Evolutionary conservation across 1,284 basidiomycete species (phyloP), one percentile per base, ranked within the genome.

Genomic region (Cryptococcus sp.): DNA sequence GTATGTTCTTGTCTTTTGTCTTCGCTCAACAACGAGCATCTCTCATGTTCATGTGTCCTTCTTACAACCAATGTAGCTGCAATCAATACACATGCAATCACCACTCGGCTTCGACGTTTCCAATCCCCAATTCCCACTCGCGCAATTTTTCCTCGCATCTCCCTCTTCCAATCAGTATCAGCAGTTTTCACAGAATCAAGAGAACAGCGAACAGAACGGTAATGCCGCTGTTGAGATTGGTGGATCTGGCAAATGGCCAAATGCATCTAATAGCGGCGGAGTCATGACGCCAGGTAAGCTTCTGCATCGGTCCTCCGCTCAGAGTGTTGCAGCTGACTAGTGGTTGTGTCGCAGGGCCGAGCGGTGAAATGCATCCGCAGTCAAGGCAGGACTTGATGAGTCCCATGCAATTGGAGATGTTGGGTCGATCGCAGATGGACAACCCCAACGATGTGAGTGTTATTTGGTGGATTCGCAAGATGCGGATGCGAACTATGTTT

Each of bases 71-170:
- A 11, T 13, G 11, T 61, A 79, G 76, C 73, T 79, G 44, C 75
- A 77, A 58, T 63, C 70, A 22, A 75, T 79, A 46, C 76, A 78
- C 61, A 78, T 79, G 76, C 77, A 78, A 64, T 78, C 76, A 5
- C 77, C 77, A 1, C 64, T 72, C 10, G 55, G 74, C 5, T 69
- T 78, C 46, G 73, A 67, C 23, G 56, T 63, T 8, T 62, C 52
- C 43, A 73, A 73, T 52, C 69, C 67, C 4, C 59, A 64, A 23
- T 69, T 69, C 43, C 67, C 70, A 17, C 68, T 75, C 62, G 68
- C 68, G 3, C 72, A 74, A 46, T 67, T 74, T 65, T 68, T 69
- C 52, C 65, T 74, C 39, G 61, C 68, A 4, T 73, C 73, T 8
- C 67, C 69, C 2, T 34, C 29, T 5, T 34, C 29, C 2, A 34